Base-by-base conservation (phyloP, 306 rosid species). In the Sicyos baderoa region DNA sequence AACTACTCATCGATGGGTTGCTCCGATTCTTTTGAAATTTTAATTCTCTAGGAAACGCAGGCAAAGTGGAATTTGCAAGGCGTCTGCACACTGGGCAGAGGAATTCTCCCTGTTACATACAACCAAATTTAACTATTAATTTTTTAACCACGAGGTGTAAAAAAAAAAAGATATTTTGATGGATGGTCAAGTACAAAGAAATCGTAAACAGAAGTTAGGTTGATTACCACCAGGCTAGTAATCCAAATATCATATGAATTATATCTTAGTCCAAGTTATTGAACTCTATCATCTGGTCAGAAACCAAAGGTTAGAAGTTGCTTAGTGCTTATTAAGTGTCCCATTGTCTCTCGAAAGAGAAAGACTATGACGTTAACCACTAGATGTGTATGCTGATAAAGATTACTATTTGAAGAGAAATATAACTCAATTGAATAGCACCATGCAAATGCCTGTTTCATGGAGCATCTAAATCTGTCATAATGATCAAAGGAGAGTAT, bases 31-130 rank as follows among this genome's bases (percentile, higher is more conserved):
- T 83, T 72, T 76, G 79, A 60, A 74, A 74, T 50, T 84, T 84
- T 58, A 74, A 74, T 50, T 84, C 85, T 58, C 82, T 93, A 72
- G 87, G 83, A 74, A 76, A 71, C 47, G 88, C 82, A 16, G 99
- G 97, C 78, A 94, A 70, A 74, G 86, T 88, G 76, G 95, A 86
- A 84, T 94, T 94, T 70, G 84, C 97, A 84, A 94, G 97, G 68
- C 95, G 85, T 23, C 99, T 95, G 58, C 99, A 94, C 62, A 90
- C 96, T 23, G 99, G 99, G 78, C 99, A 94, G 61, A 94, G 91
- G 72, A 94, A 88, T 76, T 94, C 99, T 48, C 99, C 99, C 99
- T 94, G 71, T 70, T 63, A 77, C 55, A 2, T 54, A 11, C 25
- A 67, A 48, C 18, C 19, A 22, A 44, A 7, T 13, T 65, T 65